Conservation (phyloP, 345 rosid species). For the Adansonia digitata region DNA sequence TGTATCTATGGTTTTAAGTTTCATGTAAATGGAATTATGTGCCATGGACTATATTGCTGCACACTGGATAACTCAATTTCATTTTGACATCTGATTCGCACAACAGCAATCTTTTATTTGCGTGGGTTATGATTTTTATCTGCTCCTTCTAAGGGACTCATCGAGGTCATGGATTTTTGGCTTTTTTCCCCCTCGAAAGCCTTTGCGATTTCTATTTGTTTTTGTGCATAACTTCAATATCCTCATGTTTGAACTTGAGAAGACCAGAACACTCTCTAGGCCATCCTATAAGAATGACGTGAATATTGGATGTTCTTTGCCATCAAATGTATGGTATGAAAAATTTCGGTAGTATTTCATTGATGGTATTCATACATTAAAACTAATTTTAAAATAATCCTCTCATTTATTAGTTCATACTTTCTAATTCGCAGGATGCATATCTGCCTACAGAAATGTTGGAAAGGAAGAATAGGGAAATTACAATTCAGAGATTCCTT, state of each 20-base stretch:
- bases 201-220: not conserved
- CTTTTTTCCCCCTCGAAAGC: not conserved
- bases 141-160: not conserved
- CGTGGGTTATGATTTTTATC: constrained; percentile 2
- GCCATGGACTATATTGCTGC: constrained; percentile 20
- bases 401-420: constrained; percentile 21
- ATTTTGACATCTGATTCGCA: constrained; percentile 10
- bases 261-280: not conserved
- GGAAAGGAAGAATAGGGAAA: constrained; percentile 10
- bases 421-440: constrained; percentile 33
- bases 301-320: not conserved
- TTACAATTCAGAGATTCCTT: constrained; percentile 7
- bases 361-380: not conserved
- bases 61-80: constrained; percentile 5
- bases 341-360: not conserved
- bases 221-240: not conserved
- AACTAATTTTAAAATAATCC: constrained; percentile 6
- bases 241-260: not conserved
- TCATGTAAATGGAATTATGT: constrained; percentile 26
- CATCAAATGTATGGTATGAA: not conserved
- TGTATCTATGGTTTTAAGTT: constrained; percentile 36
- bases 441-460: constrained; percentile 12
- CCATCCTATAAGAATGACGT: constrained; percentile 2
- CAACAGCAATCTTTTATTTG: not conserved
- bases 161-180: not conserved